Conservation (phyloP, 106 monocot species). For the Acorus gramineus region DNA sequence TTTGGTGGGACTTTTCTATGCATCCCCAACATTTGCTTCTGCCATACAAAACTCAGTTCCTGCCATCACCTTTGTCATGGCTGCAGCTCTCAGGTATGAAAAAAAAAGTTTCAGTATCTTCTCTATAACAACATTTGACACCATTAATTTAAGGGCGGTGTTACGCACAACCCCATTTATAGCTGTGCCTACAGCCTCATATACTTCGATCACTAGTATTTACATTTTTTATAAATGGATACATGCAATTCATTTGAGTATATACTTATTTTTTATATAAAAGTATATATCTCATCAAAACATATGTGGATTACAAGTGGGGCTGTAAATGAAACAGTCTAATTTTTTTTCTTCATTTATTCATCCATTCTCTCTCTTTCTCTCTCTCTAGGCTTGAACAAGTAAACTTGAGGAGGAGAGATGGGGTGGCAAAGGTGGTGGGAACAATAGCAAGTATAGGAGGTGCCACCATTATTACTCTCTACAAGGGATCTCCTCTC, state of each 20-base stretch:
- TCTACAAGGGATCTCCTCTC: constrained; percentile 77
- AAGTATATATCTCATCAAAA: too few species aligned
- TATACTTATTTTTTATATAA: too few species aligned
- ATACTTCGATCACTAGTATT: too few species aligned
- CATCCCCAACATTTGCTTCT: constrained; percentile 84
- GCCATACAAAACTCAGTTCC: constrained; percentile 75
- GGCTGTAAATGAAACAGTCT: too few species aligned
- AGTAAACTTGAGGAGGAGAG: constrained; percentile 31
- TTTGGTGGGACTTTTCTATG: constrained; percentile 58
- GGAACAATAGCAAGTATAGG: constrained; percentile 68
- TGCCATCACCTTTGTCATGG: constrained; percentile 77
- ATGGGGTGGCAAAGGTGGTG: constrained; percentile 76
- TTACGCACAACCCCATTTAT: too few species aligned
- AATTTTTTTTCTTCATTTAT: too few species aligned
- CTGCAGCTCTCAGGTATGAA: constrained; percentile 55
- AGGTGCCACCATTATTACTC: constrained; percentile 76
- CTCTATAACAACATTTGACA: not conserved
- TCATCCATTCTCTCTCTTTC: not conserved
- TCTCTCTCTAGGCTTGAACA: constrained; percentile 49
- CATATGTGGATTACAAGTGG: too few species aligned
- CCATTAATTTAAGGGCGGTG: too few species aligned
- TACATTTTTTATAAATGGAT: too few species aligned
- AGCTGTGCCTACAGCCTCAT: too few species aligned
- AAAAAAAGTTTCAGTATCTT: not conserved
- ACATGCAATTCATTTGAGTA: too few species aligned